Evolutionary conservation across 1,284 basidiomycete species (phyloP), one percentile per base, ranked within the genome.

Genomic region (Caloboletus firmus): DNA sequence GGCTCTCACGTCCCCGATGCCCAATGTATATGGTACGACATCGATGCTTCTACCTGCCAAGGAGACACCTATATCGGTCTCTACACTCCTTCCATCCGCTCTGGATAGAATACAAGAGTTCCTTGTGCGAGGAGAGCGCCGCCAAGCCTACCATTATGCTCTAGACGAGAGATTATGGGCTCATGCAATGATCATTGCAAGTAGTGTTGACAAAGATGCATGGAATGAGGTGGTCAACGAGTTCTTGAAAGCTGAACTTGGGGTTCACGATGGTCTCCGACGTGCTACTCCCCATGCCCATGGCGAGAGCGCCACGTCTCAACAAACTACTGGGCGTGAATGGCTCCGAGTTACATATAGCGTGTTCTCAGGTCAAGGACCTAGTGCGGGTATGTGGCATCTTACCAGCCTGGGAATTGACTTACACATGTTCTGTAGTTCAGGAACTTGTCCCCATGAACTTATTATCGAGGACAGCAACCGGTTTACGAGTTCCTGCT

Each of bases 171-270:
- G 84, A 62, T 74, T 99, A 30, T 99, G 95, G 95, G 87, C 93
- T 1, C 97, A 99, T 71, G 97, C 97, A 1, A 85, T 99, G 81
- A 76, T 98, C 45, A 95, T 99, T 57, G 87, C 97, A 9, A 95
- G 92, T 66, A 90, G 91, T 52, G 82, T 98, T 48, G 96, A 96
- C 69, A 92, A 91, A 63, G 93, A 96, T 32, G 82, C 92, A 6
- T 98, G 95, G 93, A 91, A 90, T 67, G 91, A 95, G 57, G 89
- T 89, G 6, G 93, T 96, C 0, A 83, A 80, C 36, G 90, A 95
- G 57, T 99, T 99, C 66, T 74, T 96, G 36, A 81, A 83, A 37
- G 79, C 83, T 22, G 97, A 98, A 68, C 76, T 99, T 8, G 81
- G 81, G 8, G 69, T 70, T 24, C 75, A 73, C 32, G 70, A 73